phyloP scores from a whole-genome alignment of 1,139 yeast species.

The Magnusiomyces suaveolens region DNA sequence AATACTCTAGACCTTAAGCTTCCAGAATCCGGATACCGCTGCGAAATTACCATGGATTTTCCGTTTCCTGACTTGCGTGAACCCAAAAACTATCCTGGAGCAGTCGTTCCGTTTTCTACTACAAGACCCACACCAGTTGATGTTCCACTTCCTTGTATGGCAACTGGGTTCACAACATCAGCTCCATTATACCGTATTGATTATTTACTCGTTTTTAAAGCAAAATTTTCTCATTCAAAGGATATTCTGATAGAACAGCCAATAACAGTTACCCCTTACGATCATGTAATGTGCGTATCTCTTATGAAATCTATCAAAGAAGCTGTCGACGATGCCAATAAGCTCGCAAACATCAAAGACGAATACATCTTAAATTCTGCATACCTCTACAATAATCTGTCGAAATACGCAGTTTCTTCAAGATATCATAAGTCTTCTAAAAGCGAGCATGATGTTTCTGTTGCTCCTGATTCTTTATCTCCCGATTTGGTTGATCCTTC shows the following conservation, averaged over 20 bases:
- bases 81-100: conserved; percentile 20
- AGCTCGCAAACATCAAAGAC: conserved; percentile 32
- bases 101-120: conserved; percentile 21
- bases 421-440: not conserved
- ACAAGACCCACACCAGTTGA: conserved; percentile 25
- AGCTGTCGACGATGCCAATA: conserved; percentile 30
- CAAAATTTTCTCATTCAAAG: conserved; percentile 32
- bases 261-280: conserved; percentile 34
- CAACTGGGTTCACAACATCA: conserved; percentile 32
- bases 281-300: conserved; percentile 31
- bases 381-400: not conserved
- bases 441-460: not conserved
- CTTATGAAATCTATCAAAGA: conserved; percentile 31
- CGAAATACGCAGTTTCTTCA: conserved; percentile 4
- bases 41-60: conserved; percentile 28
- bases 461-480: not conserved
- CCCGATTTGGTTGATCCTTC: not conserved
- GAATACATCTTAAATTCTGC: conserved; percentile 1
- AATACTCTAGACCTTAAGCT: conserved; percentile 27
- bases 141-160: conserved; percentile 29
- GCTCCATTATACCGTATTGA: conserved; percentile 32
- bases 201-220: conserved; percentile 30
- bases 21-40: conserved; percentile 24
- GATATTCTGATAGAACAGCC: conserved; percentile 34
- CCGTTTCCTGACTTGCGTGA: conserved; percentile 26